Percentiles rank a stretch among this genome's conserved stretches.
These are phyloP conservation scores for Zymoseptoria pseudotritici DNA, from an alignment of 2,329 filamentous ascomycete species.

Conservation along the genomic window DNA sequence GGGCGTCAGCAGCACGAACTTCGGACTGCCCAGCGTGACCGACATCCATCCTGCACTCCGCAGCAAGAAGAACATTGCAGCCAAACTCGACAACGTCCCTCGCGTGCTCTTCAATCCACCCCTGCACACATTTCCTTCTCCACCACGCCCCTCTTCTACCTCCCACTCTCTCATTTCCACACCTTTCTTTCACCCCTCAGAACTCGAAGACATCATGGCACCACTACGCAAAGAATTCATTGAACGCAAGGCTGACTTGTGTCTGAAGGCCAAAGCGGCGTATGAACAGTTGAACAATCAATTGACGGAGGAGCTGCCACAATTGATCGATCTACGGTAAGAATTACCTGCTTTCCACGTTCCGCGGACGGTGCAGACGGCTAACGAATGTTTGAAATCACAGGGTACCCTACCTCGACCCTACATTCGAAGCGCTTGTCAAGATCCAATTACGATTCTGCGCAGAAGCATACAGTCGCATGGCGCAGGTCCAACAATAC, in stretches of 20 bases:
- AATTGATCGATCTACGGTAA: conserved; percentile 82
- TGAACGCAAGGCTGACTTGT: conserved; percentile 24
- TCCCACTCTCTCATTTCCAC: conserved; percentile 2
- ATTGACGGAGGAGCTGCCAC: conserved; percentile 82
- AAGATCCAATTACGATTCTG: conserved; percentile 98
- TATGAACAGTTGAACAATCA: conserved; percentile 98
- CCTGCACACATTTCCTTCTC: background rate
- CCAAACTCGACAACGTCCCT: background rate
- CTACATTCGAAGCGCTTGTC: conserved; percentile 92
- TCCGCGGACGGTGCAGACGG: background rate
- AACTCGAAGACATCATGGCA: conserved; percentile 28
- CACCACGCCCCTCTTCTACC: background rate
- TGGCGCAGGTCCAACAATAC: conserved; percentile 99
- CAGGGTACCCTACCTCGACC: conserved; percentile 85
- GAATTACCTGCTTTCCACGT: background rate
- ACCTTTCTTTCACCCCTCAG: conserved; percentile 28
- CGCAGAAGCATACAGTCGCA: conserved; percentile 91
- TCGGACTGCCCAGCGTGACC: background rate
- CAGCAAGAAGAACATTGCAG: background rate
- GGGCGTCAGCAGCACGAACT: background rate
- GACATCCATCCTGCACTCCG: background rate
- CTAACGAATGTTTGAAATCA: background rate
- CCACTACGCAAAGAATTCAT: conserved; percentile 24
- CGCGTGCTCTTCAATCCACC: background rate
- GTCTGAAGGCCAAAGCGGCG: conserved; percentile 60